Evolutionary conservation across 176 grass and related monocot genomes (phyloP).

Genomic region (Calamus simplicifolius): DNA sequence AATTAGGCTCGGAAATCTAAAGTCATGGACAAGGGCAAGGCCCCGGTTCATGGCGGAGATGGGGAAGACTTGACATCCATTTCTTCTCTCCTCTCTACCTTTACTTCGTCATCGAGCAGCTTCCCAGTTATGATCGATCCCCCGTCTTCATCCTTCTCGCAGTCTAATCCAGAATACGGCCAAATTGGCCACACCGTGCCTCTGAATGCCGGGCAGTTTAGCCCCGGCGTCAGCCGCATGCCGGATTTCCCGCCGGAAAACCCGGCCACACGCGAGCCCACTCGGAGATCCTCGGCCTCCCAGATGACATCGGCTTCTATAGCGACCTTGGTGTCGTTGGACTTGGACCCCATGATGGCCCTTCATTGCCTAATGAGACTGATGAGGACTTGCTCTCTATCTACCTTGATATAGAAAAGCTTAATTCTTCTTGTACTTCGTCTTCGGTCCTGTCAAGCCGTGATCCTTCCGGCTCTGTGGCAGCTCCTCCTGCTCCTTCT

Average conservation of each 20-base stretch:
- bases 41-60: not conserved
- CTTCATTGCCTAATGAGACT: conserved; percentile 12
- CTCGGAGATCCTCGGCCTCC: conserved; percentile 86
- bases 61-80: not conserved
- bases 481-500: not conserved
- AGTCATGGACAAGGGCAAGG: not conserved
- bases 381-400: conserved; percentile 11
- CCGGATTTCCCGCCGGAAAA: conserved; percentile 56
- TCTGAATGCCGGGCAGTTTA: conserved; percentile 1
- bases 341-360: conserved; percentile 3
- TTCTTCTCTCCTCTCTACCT: not conserved
- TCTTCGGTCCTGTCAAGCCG: conserved; percentile 36
- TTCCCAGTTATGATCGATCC: not conserved
- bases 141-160: conserved; percentile 4
- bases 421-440: conserved; percentile 36
- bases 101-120: not conserved
- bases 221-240: conserved; percentile 54
- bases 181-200: not conserved
- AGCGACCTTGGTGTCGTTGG: conserved; percentile 19
- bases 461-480: not conserved
- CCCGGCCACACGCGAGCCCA: conserved; percentile 66
- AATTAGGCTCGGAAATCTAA: too few species aligned
- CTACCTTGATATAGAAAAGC: conserved; percentile 63
- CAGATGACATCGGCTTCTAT: conserved; percentile 55
- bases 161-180: not conserved